Percentiles rank a stretch among this genome's conserved stretches.
Evolutionary conservation across 805 yeast species (phyloP).

Genomic region (Yamadazyma ubonensis): DNA sequence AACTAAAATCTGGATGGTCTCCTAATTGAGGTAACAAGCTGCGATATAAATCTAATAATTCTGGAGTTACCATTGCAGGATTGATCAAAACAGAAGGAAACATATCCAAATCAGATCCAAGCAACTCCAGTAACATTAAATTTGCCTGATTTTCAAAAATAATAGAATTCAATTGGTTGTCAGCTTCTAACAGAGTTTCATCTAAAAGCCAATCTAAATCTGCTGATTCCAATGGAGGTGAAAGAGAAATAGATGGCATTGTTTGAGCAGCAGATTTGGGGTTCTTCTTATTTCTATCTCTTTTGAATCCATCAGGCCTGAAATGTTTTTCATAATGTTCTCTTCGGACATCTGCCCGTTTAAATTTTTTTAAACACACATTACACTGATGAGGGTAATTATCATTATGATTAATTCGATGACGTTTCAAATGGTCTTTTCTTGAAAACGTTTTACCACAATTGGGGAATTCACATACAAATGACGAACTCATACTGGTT

Average conservation of each 20-base stretch:
- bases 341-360: constrained; percentile 9
- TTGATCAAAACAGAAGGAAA: constrained; percentile 3
- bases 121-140: constrained; percentile 3
- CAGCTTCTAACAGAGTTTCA: not conserved
- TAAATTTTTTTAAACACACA: constrained; percentile 7
- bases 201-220: constrained; percentile 5
- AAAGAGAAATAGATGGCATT: not conserved
- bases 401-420: constrained; percentile 8
- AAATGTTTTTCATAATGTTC: constrained; percentile 11
- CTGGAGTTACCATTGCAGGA: not conserved
- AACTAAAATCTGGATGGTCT: constrained; percentile 2
- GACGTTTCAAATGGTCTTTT: constrained; percentile 24
- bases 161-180: constrained; percentile 1
- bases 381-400: constrained; percentile 7
- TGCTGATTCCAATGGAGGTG: not conserved
- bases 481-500: not conserved
- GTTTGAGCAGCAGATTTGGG: not conserved
- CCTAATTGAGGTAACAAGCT: not conserved
- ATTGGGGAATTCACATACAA: constrained; percentile 20
- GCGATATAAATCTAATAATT: not conserved
- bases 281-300: not conserved
- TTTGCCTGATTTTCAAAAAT: constrained; percentile 8
- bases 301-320: constrained; percentile 4
- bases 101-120: constrained; percentile 3
- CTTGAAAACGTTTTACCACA: constrained; percentile 26